Conservation (phyloP, 768 basidiomycete species). For the Suillus subaureus region DNA sequence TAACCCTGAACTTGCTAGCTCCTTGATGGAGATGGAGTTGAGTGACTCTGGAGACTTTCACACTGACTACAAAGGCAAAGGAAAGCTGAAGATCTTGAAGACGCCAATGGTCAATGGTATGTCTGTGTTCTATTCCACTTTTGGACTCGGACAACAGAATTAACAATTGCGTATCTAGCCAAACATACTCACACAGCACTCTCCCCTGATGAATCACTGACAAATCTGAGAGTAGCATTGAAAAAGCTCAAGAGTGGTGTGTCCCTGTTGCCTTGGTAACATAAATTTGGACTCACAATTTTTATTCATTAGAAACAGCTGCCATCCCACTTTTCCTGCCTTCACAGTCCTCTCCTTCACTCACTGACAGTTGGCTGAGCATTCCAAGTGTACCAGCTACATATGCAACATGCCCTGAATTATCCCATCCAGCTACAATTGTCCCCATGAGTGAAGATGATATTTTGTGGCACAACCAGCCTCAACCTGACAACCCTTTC, state of each 20-base stretch:
- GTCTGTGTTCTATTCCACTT: neutral
- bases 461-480: neutral
- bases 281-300: neutral
- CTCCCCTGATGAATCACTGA: neutral
- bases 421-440: neutral
- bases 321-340: neutral
- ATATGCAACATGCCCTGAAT: neutral
- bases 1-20: neutral
- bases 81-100: neutral
- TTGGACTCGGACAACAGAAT: neutral
- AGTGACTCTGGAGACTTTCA: neutral
- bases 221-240: neutral
- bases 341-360: neutral
- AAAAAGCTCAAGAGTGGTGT: neutral
- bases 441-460: neutral
- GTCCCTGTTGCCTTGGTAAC: neutral
- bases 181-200: neutral
- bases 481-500: neutral
- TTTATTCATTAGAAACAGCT: neutral
- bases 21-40: neutral
- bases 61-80: neutral
- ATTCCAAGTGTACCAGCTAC: neutral
- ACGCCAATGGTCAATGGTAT: neutral
- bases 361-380: neutral
- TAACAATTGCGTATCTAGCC: neutral